Evolutionary conservation across 2,329 filamentous ascomycete genomes (phyloP), one percentile per base, ranked within the genome.

Genomic region (Pseudogymnoascus sp.): DNA sequence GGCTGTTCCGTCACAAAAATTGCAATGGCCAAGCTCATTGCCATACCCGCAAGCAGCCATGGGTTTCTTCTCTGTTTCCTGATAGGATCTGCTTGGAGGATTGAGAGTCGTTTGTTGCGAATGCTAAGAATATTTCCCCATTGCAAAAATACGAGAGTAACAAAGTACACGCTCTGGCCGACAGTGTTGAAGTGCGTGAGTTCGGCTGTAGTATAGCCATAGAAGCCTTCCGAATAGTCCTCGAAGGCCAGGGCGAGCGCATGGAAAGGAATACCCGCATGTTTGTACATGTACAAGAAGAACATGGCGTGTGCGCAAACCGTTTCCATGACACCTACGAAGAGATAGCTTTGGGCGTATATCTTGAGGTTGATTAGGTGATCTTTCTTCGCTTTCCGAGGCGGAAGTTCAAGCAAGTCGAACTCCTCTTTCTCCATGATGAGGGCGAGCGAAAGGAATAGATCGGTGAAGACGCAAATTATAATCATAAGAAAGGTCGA

Each of bases 401-500:
- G 80, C 2, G 79, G 79, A 0, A 81, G 73, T 2, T 74, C 76
- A 15, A 83, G 71, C 0, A 83, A 74, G 60, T 82, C 79, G 60
- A 80, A 81, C 60, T 83, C 80, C 59, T 81, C 65, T 80, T 79
- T 15, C 60, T 83, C 80, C 79, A 81, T 81, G 63, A 82, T 81
- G 1, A 82, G 70, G 0, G 78, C 78, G 0, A 82, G 69, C 0
- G 77, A 78, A 2, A 80, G 70, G 70, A 82, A 82, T 0, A 81
- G 70, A 66, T 82, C 80, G 10, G 79, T 82, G 63, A 82, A 82
- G 63, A 82, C 78, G 61, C 80, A 83, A 59, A 82, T 81, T 64
- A 82, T 80, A 65, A 82, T 82, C 80, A 83, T 83, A 41, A 83
- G 74, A 67, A 83, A 83, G 0, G 79, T 75, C 39, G 74, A 78